A percentile compares a stretch with the other conserved stretches of the same genome.
phyloP scores from a whole-genome alignment of 2,329 filamentous ascomycete genomes.

The Clonostachys chloroleuca region DNA sequence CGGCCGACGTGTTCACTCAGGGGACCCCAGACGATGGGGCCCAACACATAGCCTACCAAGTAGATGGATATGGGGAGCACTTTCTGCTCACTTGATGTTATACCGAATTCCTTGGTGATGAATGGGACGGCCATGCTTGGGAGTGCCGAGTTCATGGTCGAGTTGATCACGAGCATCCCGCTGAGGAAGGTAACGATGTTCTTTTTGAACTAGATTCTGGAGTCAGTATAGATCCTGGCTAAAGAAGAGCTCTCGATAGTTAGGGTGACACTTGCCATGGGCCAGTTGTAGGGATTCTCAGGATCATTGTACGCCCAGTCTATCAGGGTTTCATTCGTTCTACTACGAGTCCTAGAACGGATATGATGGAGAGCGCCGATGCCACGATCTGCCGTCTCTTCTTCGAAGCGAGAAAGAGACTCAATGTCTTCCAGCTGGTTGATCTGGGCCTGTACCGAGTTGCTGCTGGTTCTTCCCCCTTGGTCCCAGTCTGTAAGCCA shows the following conservation, averaged over 20 bases:
- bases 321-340: constrained; percentile 27
- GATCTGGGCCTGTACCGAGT: constrained; percentile 13
- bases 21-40: constrained; percentile 58
- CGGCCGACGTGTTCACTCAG: constrained; percentile 62
- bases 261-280: constrained; percentile 18
- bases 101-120: constrained; percentile 52
- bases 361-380: constrained; percentile 24
- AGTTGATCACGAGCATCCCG: constrained; percentile 60
- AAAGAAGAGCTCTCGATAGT: background rate
- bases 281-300: constrained; percentile 51
- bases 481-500: background rate
- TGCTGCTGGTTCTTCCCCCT: constrained; percentile 16
- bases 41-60: constrained; percentile 60
- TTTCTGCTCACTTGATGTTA: constrained; percentile 38
- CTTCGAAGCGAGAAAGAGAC: constrained; percentile 29
- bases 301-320: constrained; percentile 41
- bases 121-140: constrained; percentile 58
- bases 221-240: background rate
- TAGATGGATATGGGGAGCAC: constrained; percentile 60
- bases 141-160: constrained; percentile 61
- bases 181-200: constrained; percentile 45
- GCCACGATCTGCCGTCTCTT: constrained; percentile 30
- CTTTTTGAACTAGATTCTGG: constrained; percentile 43
- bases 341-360: constrained; percentile 22
- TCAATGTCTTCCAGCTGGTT: constrained; percentile 29